Evolutionary conservation across 768 basidiomycete genomes (phyloP), one percentile per base, ranked within the genome.

Genomic region (Dioszegia hungarica): DNA sequence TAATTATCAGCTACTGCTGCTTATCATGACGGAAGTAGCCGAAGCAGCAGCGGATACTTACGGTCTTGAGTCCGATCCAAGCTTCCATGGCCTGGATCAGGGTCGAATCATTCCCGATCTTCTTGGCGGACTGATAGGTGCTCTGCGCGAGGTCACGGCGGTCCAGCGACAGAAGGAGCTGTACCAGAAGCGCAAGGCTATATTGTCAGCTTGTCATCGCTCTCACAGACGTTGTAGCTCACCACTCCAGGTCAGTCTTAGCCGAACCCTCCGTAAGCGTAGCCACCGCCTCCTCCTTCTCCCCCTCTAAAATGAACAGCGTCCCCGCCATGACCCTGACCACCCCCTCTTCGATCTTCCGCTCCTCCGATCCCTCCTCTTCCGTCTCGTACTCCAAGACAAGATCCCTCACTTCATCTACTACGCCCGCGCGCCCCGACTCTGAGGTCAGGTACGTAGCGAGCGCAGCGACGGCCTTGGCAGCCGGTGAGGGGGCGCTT

Each of bases 261-360:
- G 85, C 86, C 5, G 82, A 72, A 39, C 82, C 82, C 10, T 78
- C 82, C 8, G 85, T 85, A 29, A 97, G 80, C 0, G 89, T 92
- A 76, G 94, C 92, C 24, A 95, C 78, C 1, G 91, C 92, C 77
- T 97, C 92, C 75, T 95, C 92, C 11, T 88, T 77, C 77, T 95
- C 92, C 1, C 86, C 87, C 15, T 88, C 88, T 31, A 83, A 79
- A 15, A 85, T 82, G 74, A 94, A 94, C 0, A 90, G 89, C 12
- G 86, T 90, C n/a, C 86, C 90, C 28, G 89, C 89, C 19, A 90
- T 77, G 27, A 89, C 88, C 51, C 84, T 80, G 5, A 93, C 89
- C 40, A 84, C 73, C 19, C 84, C 82, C 71, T 85, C 89, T 62
- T 89, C 89, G 56, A 62, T 60, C 19, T 79, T 81, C 20, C 84